Evolutionary conservation across 345 rosid genomes (phyloP).

Genomic region (Eucalyptus guilfoylei): DNA sequence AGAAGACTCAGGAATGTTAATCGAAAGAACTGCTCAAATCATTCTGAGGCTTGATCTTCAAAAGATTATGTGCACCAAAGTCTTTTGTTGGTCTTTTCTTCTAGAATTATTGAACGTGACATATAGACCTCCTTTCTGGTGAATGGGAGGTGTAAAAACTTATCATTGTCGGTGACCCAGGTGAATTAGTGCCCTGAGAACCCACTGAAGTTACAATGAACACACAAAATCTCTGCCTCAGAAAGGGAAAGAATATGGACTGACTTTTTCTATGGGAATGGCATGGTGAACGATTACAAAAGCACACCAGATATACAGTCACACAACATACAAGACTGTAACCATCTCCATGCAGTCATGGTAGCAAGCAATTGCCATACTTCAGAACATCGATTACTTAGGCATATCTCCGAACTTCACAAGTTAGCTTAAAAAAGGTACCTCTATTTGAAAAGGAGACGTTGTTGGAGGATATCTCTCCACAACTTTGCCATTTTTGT

Average conservation of each 20-base stretch:
- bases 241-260: not conserved
- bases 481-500: conserved; percentile 80
- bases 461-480: conserved; percentile 93
- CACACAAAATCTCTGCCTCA: not conserved
- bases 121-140: not conserved
- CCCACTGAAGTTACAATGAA: not conserved
- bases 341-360: not conserved
- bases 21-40: not conserved
- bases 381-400: not conserved
- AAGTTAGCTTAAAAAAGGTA: not conserved
- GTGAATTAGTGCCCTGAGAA: not conserved
- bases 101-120: not conserved
- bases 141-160: not conserved
- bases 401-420: not conserved
- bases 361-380: not conserved
- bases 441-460: conserved; percentile 95
- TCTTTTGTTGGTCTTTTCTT: not conserved
- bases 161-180: not conserved
- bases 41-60: not conserved
- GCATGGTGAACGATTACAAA: not conserved
- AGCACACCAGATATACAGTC: not conserved
- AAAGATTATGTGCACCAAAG: not conserved
- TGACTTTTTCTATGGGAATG: not conserved
- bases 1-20: not conserved
- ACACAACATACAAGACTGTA: not conserved